These are phyloP conservation scores for Cyathus striatus DNA, from an alignment of 768 basidiomycete genomes.

Conservation along the genomic window DNA sequence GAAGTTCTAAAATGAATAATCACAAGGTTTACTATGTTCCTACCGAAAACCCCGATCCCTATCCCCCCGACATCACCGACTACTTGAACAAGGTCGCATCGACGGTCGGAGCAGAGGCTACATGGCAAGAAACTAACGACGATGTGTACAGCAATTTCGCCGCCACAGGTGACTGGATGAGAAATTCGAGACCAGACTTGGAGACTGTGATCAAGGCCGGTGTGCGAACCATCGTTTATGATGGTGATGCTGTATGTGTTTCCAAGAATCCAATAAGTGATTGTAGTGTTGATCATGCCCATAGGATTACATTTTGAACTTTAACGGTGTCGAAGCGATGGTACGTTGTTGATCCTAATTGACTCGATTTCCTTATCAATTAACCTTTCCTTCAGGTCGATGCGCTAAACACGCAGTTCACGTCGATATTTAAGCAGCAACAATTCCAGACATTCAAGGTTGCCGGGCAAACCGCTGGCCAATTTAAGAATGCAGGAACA, in stretches of 20 bases:
- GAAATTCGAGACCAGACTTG: constrained; percentile 38
- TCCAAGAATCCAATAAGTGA: neutral
- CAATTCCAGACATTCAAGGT: constrained; percentile 42
- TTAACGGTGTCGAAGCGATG: constrained; percentile 53
- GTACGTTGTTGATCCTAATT: constrained; percentile 17
- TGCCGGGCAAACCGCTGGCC: constrained; percentile 36
- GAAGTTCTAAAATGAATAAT: no score
- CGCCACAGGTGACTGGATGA: constrained; percentile 51
- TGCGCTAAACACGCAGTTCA: constrained; percentile 41
- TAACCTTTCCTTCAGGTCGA: no score
- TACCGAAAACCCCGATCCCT: constrained; percentile 38
- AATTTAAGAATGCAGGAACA: constrained; percentile 53
- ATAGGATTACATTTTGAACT: constrained; percentile 53
- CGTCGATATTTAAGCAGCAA: constrained; percentile 31
- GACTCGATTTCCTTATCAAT: neutral
- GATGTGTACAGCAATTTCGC: constrained; percentile 47
- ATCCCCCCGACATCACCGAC: constrained; percentile 38
- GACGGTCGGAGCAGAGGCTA: constrained; percentile 39
- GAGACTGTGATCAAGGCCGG: constrained; percentile 58
- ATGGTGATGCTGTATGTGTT: constrained; percentile 48
- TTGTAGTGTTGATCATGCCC: neutral
- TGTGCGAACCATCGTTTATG: constrained; percentile 42
- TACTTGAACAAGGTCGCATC: constrained; percentile 23
- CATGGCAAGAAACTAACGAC: constrained; percentile 35
- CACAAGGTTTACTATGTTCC: constrained; percentile 45